These are phyloP conservation scores for Starmerella ratchasimensis DNA, from an alignment of 805 yeast genomes.

Conservation along the genomic window DNA sequence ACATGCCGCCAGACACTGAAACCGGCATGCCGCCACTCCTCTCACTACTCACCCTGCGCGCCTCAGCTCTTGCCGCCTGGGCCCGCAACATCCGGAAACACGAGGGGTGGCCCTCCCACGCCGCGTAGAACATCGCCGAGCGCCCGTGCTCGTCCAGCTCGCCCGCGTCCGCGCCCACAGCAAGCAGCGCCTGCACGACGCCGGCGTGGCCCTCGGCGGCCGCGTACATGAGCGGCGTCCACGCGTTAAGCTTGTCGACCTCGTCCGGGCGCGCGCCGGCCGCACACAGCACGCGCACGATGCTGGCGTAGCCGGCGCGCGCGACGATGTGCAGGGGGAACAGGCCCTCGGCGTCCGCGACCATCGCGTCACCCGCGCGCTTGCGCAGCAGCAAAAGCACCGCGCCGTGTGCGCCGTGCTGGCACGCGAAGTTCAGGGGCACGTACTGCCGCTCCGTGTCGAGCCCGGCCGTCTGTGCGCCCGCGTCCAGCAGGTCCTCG, in stretches of 20 bases:
- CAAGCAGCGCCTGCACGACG: slow-evolving; percentile 57
- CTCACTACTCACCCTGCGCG: slow-evolving; percentile 13
- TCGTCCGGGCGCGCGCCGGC: slow-evolving; percentile 55
- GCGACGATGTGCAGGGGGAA: slow-evolving; percentile 82
- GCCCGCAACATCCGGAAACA: slow-evolving; percentile 57
- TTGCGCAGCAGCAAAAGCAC: slow-evolving; percentile 46
- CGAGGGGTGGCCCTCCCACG: slow-evolving; percentile 85
- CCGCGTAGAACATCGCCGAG: slow-evolving; percentile 75
- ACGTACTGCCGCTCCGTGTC: slow-evolving; percentile 35
- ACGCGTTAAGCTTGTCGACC: slow-evolving; percentile 70
- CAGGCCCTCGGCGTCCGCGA: slow-evolving; percentile 71
- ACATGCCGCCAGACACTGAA: neutral
- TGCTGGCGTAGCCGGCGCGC: slow-evolving; percentile 58
- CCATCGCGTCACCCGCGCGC: slow-evolving; percentile 28
- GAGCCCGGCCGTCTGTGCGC: slow-evolving; percentile 30
- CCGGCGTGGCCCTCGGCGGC: slow-evolving; percentile 68
- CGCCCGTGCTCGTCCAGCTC: slow-evolving; percentile 66
- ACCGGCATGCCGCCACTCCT: slow-evolving; percentile 7
- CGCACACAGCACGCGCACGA: slow-evolving; percentile 50
- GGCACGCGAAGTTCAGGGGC: slow-evolving; percentile 72
- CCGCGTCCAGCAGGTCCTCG: slow-evolving; percentile 36
- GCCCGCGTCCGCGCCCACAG: slow-evolving; percentile 55
- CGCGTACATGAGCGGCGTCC: slow-evolving; percentile 90
- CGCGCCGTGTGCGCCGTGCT: slow-evolving; percentile 60
- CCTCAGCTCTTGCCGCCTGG: slow-evolving; percentile 11